Percentiles rank a stretch among this genome's conserved stretches.
Conservation (phyloP, 176 grass and related monocot species). For the Urochloa ruziziensis region DNA sequence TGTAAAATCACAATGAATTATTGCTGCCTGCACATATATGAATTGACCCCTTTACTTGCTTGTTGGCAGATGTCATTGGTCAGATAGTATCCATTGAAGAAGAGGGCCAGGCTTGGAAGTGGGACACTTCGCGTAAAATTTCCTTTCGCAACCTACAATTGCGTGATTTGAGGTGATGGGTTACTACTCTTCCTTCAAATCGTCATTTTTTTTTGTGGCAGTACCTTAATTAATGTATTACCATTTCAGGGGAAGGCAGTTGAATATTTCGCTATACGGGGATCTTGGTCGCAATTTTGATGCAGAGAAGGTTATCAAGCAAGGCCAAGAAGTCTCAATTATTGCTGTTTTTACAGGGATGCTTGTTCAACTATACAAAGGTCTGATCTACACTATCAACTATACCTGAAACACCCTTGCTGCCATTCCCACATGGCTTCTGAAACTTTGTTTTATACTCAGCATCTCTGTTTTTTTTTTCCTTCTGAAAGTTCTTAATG, state of each 20-base stretch:
- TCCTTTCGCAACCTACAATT: background rate
- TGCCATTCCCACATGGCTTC: background rate
- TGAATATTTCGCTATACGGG: background rate
- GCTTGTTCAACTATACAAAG: background rate
- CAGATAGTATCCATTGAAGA: background rate
- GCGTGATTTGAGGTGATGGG: constrained; percentile 2
- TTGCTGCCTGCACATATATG: background rate
- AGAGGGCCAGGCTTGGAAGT: background rate
- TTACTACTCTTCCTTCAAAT: background rate
- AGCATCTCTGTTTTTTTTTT: background rate
- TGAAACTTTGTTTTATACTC: background rate
- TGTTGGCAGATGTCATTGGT: constrained; percentile 14
- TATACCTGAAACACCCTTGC: background rate
- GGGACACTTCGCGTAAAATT: background rate
- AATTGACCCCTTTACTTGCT: background rate
- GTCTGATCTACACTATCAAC: background rate
- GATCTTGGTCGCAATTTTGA: background rate
- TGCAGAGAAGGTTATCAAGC: background rate
- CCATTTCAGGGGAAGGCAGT: background rate
- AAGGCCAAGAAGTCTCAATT: background rate
- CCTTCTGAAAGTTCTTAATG: background rate
- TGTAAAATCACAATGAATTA: background rate
- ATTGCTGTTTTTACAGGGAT: constrained; percentile 24
- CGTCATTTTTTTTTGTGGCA: background rate
- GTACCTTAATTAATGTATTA: background rate